Base-by-base conservation (phyloP, 176 grass and related monocot genomes). In the Metroxylon sagu region DNA sequence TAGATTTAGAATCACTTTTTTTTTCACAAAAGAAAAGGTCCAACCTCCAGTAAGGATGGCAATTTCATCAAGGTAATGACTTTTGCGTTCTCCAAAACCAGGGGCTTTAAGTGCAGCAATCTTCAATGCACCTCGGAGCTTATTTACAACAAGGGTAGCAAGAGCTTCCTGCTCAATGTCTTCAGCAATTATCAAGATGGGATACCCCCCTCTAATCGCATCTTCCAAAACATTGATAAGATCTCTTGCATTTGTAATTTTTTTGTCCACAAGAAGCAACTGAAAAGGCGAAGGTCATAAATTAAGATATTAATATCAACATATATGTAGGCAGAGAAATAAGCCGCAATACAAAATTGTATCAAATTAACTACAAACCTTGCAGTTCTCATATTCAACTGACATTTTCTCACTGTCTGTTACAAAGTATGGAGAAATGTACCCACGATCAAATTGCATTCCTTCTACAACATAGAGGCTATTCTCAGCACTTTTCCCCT, bases 161-260 rank as follows among this genome's bases (percentile, higher is more conserved):
- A 96, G 75, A 58, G 92, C 92, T 72, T 96, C 92, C 76, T 96
- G 92, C 77, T 96, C 92, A 49, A 96, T 90, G 68, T 96, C 92
- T 69, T 96, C 92, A 35, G 92, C 83, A 72, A 90, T 77, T 29
- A 96, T 90, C 52, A 96, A 29, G 51, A 96, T 81, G 17, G 92
- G 78, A 64, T 90, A 96, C 50, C 51, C 77, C 27, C 87, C 87
- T 73, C 87, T 85, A 15, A 96, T 90, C 59, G 92, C 83, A 64
- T 96, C 92, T 77, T 96, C 92, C 77, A 96, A 74, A 52, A 96
- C 87, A 31, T 84, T 90, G 74, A 90, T 87, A 29, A 96, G 83
- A 62, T 96, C 92, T 59, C 92, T 83, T 48, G 92, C 83, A 3
- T 90, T 88, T 52, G 78, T 90, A 49, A 96, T 96, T 57, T 96